Base-by-base conservation (phyloP, 306 rosid genomes). In the Cucumis hystrix region DNA sequence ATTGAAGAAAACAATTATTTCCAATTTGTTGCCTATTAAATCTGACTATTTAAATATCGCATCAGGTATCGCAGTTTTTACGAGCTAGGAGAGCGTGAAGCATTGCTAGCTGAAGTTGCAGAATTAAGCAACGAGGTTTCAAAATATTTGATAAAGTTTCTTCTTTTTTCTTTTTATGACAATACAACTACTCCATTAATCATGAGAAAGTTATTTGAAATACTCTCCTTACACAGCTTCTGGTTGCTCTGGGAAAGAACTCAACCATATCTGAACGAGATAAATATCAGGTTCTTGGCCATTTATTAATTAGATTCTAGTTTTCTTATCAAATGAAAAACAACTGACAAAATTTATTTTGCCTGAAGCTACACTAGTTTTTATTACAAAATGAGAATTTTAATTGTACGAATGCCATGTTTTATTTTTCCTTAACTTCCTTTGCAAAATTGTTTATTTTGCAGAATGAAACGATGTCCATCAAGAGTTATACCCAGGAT, bases 71-170 rank as follows among this genome's bases (percentile, higher is more conserved):
- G 86, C 85, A 89, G 77, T 40, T 92, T 90, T 78, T 83, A 89
- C 65, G 91, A 88, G 80, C 86, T 84, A 40, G 97, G 97, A 77
- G 98, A 91, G 83, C 87, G 89, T 73, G 96, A 95, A 87, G 85
- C 83, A 61, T 82, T 95, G 86, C 72, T 87, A 82, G 75, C 85
- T 79, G 97, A 95, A 86, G 83, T 87, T 81, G 81, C 95, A 81
- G 91, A 92, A 79, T 81, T 95, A 75, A 93, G 91, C 23, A 89
- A 92, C 73, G 92, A 89, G 95, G 98, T 94, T 78, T 72, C 35
- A 62, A 54, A 73, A 78, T 56, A 67, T 75, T 67, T 14, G 33
- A 58, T 43, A 20, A 64, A 23, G 78, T 35, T 80, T 76, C 72
- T 77, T 25, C 25, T 56, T 43, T 61, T 61, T 49, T 83, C 79